Evolutionary conservation across 176 grass and related monocot species (phyloP).

Genomic region (Oropetium thomaeum): DNA sequence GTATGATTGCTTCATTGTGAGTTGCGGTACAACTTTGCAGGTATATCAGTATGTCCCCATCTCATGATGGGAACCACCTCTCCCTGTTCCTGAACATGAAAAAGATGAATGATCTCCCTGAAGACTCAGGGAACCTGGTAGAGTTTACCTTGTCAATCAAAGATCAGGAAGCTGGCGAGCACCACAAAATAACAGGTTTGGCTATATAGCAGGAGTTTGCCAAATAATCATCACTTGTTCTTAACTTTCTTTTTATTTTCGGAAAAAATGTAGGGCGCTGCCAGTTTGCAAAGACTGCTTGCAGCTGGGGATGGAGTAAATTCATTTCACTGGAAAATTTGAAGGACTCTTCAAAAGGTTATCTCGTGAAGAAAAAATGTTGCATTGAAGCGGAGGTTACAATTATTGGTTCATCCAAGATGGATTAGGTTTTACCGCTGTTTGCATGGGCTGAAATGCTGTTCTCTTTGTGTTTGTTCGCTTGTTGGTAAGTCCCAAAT

Average conservation of each 20-base stretch:
- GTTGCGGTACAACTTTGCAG: neutral
- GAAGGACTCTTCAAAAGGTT: slow-evolving; percentile 30
- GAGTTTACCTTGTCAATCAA: slow-evolving; percentile 25
- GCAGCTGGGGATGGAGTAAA: slow-evolving; percentile 7
- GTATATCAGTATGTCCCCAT: neutral
- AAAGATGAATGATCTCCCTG: neutral
- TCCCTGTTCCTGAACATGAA: slow-evolving; percentile 23
- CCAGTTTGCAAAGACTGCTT: neutral
- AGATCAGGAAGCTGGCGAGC: slow-evolving; percentile 15
- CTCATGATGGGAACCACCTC: neutral
- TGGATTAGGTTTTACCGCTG: neutral
- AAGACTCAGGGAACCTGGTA: slow-evolving; percentile 15
- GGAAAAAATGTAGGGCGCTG: neutral
- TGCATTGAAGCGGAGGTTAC: slow-evolving; percentile 19
- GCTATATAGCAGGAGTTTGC: neutral
- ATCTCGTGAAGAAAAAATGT: slow-evolving; percentile 31
- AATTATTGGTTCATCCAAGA: slow-evolving; percentile 28
- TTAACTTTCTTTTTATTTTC: neutral
- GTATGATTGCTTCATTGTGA: neutral
- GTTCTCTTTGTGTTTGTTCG: neutral
- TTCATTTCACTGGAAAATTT: slow-evolving; percentile 36
- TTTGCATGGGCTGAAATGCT: neutral
- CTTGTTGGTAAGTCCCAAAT: neutral
- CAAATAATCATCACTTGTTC: neutral
- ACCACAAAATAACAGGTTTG: slow-evolving; percentile 5